Percentiles rank a stretch among this genome's conserved stretches.
Conservation (phyloP, 768 basidiomycete genomes). For the Sporobolomyces pararoseus region DNA sequence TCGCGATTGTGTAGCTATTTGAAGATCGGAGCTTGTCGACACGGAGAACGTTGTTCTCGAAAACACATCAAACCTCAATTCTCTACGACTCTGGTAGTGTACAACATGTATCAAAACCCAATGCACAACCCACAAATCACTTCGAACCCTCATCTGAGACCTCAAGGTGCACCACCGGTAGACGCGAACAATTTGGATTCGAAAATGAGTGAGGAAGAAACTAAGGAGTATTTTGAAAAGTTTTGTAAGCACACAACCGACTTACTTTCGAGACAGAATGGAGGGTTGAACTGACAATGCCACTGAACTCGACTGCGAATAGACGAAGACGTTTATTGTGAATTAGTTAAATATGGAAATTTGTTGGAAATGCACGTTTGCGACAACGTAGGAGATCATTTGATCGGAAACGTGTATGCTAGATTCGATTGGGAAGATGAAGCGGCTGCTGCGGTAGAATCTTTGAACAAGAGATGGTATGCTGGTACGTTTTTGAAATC, state of each 20-base stretch:
- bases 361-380: slow-evolving; percentile 95
- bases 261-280: background rate
- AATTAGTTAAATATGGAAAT: slow-evolving; percentile 90
- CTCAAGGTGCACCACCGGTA: slow-evolving; percentile 23
- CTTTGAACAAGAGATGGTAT: slow-evolving; percentile 94
- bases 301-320: background rate
- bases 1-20: slow-evolving; percentile 22
- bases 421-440: slow-evolving; percentile 92
- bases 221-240: slow-evolving; percentile 51
- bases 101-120: slow-evolving; percentile 98
- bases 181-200: slow-evolving; percentile 58
- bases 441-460: slow-evolving; percentile 86
- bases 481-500: slow-evolving; percentile 66
- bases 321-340: slow-evolving; percentile 52
- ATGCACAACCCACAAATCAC: slow-evolving; percentile 61
- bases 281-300: too few relatives aligned
- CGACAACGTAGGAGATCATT: slow-evolving; percentile 98
- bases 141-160: slow-evolving; percentile 36
- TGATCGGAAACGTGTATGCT: slow-evolving; percentile 77
- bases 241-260: slow-evolving; percentile 48
- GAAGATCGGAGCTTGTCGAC: slow-evolving; percentile 95
- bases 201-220: slow-evolving; percentile 73
- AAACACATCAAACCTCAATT: slow-evolving; percentile 98
- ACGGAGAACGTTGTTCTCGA: slow-evolving; percentile 95
- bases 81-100: slow-evolving; percentile 91